A percentile compares a stretch with the other conserved stretches of the same genome.
These are phyloP conservation scores for Setomelanomma holmii DNA, from an alignment of 2,329 filamentous ascomycete genomes.

Conservation along the genomic window DNA sequence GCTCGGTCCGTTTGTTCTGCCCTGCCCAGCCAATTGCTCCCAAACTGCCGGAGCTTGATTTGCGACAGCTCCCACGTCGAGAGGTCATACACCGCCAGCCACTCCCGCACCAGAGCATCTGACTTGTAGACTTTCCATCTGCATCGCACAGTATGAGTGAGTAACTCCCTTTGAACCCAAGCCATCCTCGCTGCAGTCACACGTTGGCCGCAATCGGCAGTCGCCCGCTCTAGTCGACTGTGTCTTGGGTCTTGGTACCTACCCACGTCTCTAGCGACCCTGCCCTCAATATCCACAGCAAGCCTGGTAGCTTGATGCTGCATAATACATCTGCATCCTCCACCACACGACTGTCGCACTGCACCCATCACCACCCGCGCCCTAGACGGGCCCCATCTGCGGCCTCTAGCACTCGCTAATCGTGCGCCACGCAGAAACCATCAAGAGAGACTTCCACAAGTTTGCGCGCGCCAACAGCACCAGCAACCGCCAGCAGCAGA, in stretches of 20 bases:
- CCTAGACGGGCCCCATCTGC: background rate
- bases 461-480: conserved; percentile 32
- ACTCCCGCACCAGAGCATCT: background rate
- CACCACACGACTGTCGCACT: background rate
- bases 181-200: background rate
- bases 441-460: conserved; percentile 44
- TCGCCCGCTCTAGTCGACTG: background rate
- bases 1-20: background rate
- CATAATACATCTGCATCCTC: background rate
- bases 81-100: background rate
- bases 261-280: background rate
- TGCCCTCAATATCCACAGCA: background rate
- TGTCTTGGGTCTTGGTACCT: conserved; percentile 1
- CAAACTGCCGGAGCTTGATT: background rate
- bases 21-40: background rate
- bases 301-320: background rate
- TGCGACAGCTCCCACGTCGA: background rate
- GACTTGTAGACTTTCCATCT: background rate
- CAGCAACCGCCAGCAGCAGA: conserved; percentile 6
- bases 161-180: conserved; percentile 3
- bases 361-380: background rate
- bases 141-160: conserved; percentile 2
- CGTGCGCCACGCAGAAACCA: conserved; percentile 36
- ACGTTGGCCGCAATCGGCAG: background rate
- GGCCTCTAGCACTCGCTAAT: conserved; percentile 29